These are phyloP conservation scores for Marchantia polymorpha DNA, from an alignment of 225 moss, liverwort and hornwort genomes.

Conservation along the genomic window DNA sequence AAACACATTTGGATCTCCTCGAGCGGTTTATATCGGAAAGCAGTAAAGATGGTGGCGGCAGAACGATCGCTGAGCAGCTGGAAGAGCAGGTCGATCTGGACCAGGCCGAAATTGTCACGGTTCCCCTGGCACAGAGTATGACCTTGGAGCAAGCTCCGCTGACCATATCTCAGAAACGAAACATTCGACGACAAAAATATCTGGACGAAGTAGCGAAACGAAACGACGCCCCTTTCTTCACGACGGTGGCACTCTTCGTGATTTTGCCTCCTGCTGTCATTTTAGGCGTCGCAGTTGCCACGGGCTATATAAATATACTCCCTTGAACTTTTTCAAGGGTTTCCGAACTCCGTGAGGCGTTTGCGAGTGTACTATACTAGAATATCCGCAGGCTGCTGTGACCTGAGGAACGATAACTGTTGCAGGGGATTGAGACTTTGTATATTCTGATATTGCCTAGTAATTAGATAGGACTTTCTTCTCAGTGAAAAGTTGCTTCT, in stretches of 20 bases:
- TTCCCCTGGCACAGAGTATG: slow-evolving; percentile 40
- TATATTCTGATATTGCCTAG: background rate
- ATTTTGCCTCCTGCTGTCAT: slow-evolving; percentile 68
- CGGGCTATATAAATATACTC: slow-evolving; percentile 71
- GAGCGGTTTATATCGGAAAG: slow-evolving; percentile 33
- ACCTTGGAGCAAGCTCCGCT: slow-evolving; percentile 43
- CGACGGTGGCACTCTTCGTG: slow-evolving; percentile 55
- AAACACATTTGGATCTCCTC: slow-evolving; percentile 34
- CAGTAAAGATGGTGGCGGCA: slow-evolving; percentile 11
- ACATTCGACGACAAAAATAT: slow-evolving; percentile 72
- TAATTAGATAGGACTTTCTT: background rate
- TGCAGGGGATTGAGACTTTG: background rate
- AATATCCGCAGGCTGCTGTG: background rate
- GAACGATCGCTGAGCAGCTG: slow-evolving; percentile 76
- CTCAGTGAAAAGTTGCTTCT: background rate
- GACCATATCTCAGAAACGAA: slow-evolving; percentile 73
- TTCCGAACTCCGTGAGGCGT: background rate
- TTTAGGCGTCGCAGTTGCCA: slow-evolving; percentile 65
- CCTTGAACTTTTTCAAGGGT: slow-evolving; percentile 24
- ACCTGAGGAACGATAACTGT: background rate
- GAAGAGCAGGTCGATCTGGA: slow-evolving; percentile 42
- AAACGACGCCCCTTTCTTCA: slow-evolving; percentile 80
- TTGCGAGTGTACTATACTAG: background rate
- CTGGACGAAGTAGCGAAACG: slow-evolving; percentile 70
- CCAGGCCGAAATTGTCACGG: slow-evolving; percentile 31